phyloP scores from a whole-genome alignment of 371 early-diverging fungal genomes.

The Actinomortierella ambigua region DNA sequence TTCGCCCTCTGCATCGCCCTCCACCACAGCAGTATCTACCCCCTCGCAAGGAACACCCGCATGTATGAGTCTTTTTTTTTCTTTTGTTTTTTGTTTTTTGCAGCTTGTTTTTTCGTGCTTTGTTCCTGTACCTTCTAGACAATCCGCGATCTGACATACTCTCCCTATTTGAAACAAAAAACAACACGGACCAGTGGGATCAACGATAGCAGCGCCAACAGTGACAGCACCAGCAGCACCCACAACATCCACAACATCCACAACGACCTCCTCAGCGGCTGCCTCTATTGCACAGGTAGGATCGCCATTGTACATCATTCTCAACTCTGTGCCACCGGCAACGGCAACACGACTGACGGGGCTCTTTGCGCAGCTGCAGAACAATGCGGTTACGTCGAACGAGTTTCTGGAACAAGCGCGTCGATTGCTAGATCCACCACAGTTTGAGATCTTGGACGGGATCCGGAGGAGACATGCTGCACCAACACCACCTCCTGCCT shows the following conservation, averaged over 20 bases:
- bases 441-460: conserved; percentile 35
- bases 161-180: too few relatives aligned
- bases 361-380: conserved; percentile 31
- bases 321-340: conserved; percentile 14
- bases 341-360: conserved; percentile 16
- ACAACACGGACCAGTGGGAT: too few relatives aligned
- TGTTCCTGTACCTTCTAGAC: too few relatives aligned
- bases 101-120: too few relatives aligned
- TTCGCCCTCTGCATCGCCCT: too few relatives aligned
- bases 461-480: conserved; percentile 26
- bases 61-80: too few relatives aligned
- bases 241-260: conserved; percentile 11
- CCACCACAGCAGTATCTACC: too few relatives aligned
- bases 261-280: conserved; percentile 10
- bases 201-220: too few relatives aligned
- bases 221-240: conserved; percentile 8
- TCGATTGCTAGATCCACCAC: conserved; percentile 27
- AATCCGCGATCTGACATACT: too few relatives aligned
- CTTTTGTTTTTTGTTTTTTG: too few relatives aligned
- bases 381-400: conserved; percentile 24
- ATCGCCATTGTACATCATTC: conserved; percentile 35
- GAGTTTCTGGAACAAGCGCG: conserved; percentile 35
- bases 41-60: too few relatives aligned
- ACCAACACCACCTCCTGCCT: background rate
- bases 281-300: conserved; percentile 25